phyloP scores from a whole-genome alignment of 331 rosid genomes.

The Arachis monticola region DNA sequence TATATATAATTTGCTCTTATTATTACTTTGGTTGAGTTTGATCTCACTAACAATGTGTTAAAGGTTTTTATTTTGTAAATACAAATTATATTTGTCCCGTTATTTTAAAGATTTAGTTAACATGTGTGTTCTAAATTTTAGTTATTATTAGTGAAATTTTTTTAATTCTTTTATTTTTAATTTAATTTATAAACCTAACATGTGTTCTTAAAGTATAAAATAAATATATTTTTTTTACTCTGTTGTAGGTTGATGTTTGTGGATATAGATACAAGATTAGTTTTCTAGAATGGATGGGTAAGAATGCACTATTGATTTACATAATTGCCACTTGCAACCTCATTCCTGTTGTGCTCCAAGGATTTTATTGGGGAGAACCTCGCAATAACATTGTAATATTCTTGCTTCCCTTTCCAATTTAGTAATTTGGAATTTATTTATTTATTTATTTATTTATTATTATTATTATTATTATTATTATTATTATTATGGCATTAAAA shows the following conservation, averaged over 20 bases:
- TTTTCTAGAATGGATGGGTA: slow-evolving; percentile 92
- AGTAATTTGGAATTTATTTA: background rate
- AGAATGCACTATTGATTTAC: slow-evolving; percentile 82
- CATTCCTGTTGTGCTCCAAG: slow-evolving; percentile 80
- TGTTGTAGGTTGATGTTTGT: slow-evolving; percentile 80
- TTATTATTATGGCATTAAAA: background rate
- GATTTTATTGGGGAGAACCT: slow-evolving; percentile 79
- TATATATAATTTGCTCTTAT: too few relatives aligned
- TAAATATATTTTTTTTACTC: too few relatives aligned
- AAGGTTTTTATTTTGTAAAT: too few relatives aligned
- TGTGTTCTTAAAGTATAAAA: too few relatives aligned
- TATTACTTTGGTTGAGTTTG: too few relatives aligned
- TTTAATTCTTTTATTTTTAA: too few relatives aligned
- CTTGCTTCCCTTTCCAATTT: background rate
- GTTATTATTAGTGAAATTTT: too few relatives aligned
- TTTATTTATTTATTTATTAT: background rate
- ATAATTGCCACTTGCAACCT: slow-evolving; percentile 81
- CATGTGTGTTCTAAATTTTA: too few relatives aligned
- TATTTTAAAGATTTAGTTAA: too few relatives aligned
- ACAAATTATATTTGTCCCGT: too few relatives aligned
- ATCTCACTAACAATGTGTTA: too few relatives aligned
- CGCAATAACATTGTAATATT: slow-evolving; percentile 74
- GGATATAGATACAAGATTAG: slow-evolving; percentile 58
- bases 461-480: background rate
- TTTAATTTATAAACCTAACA: too few relatives aligned